Evolutionary conservation across 176 grass and related monocot species (phyloP).

Genomic region (Triticum turgidum): DNA sequence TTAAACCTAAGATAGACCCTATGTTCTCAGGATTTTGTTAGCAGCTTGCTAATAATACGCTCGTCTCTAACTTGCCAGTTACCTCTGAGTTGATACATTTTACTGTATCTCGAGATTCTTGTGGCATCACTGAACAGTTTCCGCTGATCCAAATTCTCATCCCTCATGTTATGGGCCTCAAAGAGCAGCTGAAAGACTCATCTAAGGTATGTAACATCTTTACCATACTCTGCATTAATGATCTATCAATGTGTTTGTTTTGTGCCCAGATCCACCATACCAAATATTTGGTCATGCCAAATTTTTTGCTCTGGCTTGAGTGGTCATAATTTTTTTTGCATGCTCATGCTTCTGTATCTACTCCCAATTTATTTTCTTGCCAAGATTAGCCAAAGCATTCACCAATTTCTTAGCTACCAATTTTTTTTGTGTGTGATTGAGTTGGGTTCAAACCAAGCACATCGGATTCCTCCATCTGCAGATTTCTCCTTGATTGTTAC

Average conservation of each 20-base stretch:
- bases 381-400: not conserved
- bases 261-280: not conserved
- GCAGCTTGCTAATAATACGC: conserved; percentile 34
- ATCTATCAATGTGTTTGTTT: not conserved
- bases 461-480: not conserved
- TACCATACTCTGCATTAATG: not conserved
- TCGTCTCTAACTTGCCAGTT: conserved; percentile 50
- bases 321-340: not conserved
- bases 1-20: not conserved
- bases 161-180: conserved; percentile 85
- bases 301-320: not conserved
- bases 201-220: conserved; percentile 59
- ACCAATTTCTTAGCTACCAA: not conserved
- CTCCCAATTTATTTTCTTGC: not conserved
- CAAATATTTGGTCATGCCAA: not conserved
- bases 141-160: conserved; percentile 90
- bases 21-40: conserved; percentile 11
- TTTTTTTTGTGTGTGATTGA: not conserved
- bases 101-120: conserved; percentile 72
- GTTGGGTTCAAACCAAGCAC: not conserved
- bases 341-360: not conserved
- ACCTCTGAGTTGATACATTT: conserved; percentile 95
- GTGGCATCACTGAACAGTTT: conserved; percentile 58
- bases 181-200: conserved; percentile 84
- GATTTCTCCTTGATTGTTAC: conserved; percentile 27